Percentiles rank a stretch among this genome's conserved stretches.
Evolutionary conservation across 345 rosid species (phyloP).

Genomic region (Gossypium thurberi): DNA sequence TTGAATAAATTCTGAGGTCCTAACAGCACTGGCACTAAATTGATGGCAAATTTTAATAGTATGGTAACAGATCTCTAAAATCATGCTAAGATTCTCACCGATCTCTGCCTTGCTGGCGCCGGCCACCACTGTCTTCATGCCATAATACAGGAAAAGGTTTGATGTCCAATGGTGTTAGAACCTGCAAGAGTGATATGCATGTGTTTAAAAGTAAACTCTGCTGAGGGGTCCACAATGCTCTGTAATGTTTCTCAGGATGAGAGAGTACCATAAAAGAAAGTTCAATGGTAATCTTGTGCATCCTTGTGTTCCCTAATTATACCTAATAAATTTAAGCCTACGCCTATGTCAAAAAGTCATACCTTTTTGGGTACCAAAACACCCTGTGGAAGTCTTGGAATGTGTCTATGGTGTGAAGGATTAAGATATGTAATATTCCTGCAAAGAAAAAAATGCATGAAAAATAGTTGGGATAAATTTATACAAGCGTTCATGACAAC

Average conservation of each 20-base stretch:
- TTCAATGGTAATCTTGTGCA: neutral
- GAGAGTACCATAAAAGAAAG: neutral
- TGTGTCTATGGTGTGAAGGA: slow-evolving; percentile 52
- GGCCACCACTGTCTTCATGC: slow-evolving; percentile 81
- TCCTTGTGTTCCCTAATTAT: neutral
- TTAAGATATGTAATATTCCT: slow-evolving; percentile 68
- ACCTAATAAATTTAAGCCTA: neutral
- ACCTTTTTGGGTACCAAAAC: slow-evolving; percentile 74
- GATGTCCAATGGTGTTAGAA: slow-evolving; percentile 57
- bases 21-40: neutral
- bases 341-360: neutral
- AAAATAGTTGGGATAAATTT: slow-evolving; percentile 9
- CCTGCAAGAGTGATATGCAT: slow-evolving; percentile 35
- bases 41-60: neutral
- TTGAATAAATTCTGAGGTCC: neutral
- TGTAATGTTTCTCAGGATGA: neutral
- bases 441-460: slow-evolving; percentile 14
- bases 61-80: neutral
- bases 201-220: neutral
- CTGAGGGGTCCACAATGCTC: neutral
- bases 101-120: slow-evolving; percentile 77
- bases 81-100: slow-evolving; percentile 36
- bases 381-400: slow-evolving; percentile 70
- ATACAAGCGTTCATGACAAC: slow-evolving; percentile 8
- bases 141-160: slow-evolving; percentile 80